Base-by-base conservation (phyloP, 257 asterid species). In the Pogostemon cablin region DNA sequence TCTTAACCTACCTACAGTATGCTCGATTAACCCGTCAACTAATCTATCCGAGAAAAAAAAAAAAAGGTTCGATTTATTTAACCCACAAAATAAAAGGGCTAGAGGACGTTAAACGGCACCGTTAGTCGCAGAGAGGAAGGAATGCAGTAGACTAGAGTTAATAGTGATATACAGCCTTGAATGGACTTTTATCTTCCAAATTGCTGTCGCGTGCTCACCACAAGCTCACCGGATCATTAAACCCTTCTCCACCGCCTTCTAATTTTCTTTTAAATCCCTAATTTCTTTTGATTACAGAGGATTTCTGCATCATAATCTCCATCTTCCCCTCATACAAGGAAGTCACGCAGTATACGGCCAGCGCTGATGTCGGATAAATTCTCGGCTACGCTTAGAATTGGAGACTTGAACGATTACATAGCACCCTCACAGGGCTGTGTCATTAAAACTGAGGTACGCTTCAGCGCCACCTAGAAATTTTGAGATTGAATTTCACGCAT, bases 401-500 rank as follows among this genome's bases (percentile, higher is more conserved):
- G 98, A 59, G 99, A 95, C 81, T 78, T 91, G 87, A 95, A 95
- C 77, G 99, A 95, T 82, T 95, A 75, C 84, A 91, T 91, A 86
- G 93, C 99, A 57, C 99, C 99, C 2, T 88, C 99, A 0, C 98
- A 95, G 72, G 99, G 98, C 9, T 95, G 99, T 53, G 97, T 95
- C 60, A 80, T 95, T 75, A 86, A 88, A 80, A 65, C 86, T 17
- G 92, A 86, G 99, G 99, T 91, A 57, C 6, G 9, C 0, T 42
- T 41, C 48, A 65, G 11, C 49, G 72, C 37, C 62, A 73, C 47
- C 40, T 65, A 7, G 35, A 4, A 37, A 4, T 2, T 43, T 7
- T 65, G 11, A 15, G 42, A 62, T 71, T 63, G 58, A 54, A 54
- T 39, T 69, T 37, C 50, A 4, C 54, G 12, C 68, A 6, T 3